These are phyloP conservation scores for Aspergillus pseudonomiae DNA, from an alignment of 2,329 filamentous ascomycete species.

Conservation along the genomic window DNA sequence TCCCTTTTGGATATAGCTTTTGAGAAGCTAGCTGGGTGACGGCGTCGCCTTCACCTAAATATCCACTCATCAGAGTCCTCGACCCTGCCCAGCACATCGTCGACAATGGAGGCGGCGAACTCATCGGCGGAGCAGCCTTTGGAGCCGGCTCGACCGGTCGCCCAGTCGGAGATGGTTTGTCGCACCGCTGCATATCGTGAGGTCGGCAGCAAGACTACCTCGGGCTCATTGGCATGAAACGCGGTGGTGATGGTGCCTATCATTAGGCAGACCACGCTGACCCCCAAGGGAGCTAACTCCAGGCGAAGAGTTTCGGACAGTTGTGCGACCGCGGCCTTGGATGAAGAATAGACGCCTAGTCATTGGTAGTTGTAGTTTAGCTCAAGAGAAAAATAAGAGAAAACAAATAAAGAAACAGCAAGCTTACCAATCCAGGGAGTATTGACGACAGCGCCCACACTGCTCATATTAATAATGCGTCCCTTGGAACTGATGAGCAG, in stretches of 20 bases:
- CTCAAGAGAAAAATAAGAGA: background rate
- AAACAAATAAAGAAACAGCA: too few relatives aligned
- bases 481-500: conserved; percentile 21
- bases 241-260: background rate
- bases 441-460: background rate
- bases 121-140: conserved; percentile 12
- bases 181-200: conserved; percentile 14
- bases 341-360: conserved; percentile 27
- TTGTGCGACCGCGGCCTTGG: conserved; percentile 33
- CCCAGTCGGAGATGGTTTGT: conserved; percentile 10
- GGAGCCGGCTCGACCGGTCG: conserved; percentile 10
- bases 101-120: conserved; percentile 13
- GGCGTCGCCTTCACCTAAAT: too few relatives aligned
- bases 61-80: too few relatives aligned
- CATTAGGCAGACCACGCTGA: conserved; percentile 27
- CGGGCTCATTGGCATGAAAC: background rate
- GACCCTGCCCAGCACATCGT: conserved; percentile 14
- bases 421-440: background rate
- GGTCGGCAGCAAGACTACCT: background rate
- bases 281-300: conserved; percentile 27
- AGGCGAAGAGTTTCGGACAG: conserved; percentile 33
- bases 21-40: too few relatives aligned
- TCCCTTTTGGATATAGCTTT: too few relatives aligned
- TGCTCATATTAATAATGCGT: conserved; percentile 17
- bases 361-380: too few relatives aligned